Evolutionary conservation across 805 yeast species (phyloP).

Genomic region (Metahyphopichia silvanorum): DNA sequence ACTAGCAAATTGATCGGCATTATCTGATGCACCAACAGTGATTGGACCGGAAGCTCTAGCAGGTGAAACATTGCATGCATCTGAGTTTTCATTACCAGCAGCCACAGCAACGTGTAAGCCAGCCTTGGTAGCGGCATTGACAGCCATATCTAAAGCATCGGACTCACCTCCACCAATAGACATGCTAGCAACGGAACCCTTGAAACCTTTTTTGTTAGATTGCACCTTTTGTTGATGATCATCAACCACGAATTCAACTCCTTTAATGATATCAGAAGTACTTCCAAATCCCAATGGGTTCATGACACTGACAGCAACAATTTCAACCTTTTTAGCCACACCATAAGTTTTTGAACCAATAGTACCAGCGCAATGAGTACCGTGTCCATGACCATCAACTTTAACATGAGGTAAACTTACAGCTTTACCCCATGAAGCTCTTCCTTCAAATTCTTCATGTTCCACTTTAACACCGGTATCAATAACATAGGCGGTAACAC

Average conservation of each 20-base stretch:
- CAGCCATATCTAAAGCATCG: slow-evolving; percentile 81
- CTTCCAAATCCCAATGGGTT: slow-evolving; percentile 81
- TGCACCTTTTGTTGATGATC: slow-evolving; percentile 56
- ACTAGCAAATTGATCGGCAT: slow-evolving; percentile 44
- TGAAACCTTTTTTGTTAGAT: slow-evolving; percentile 59
- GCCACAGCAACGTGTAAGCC: slow-evolving; percentile 95
- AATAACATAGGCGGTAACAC: slow-evolving; percentile 79
- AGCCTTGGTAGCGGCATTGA: slow-evolving; percentile 81
- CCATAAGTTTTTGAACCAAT: slow-evolving; percentile 79
- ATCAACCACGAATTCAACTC: slow-evolving; percentile 80
- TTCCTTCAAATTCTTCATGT: slow-evolving; percentile 74
- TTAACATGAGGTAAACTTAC: slow-evolving; percentile 32
- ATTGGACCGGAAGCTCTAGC: slow-evolving; percentile 55
- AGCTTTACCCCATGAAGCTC: slow-evolving; percentile 40
- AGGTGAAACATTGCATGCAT: slow-evolving; percentile 63
- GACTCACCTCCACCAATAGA: slow-evolving; percentile 93
- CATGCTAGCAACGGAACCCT: slow-evolving; percentile 89
- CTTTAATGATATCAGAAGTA: slow-evolving; percentile 81
- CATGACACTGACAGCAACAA: slow-evolving; percentile 82
- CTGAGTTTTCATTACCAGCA: slow-evolving; percentile 92
- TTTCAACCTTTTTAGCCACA: slow-evolving; percentile 74
- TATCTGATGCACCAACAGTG: slow-evolving; percentile 50
- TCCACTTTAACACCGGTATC: slow-evolving; percentile 83
- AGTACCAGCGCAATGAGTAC: slow-evolving; percentile 97
- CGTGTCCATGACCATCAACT: slow-evolving; percentile 87